A percentile compares a stretch with the other conserved stretches of the same genome.
These are phyloP conservation scores for Tolypocladium pustulatum DNA, from an alignment of 2,329 filamentous ascomycete genomes.

Conservation along the genomic window DNA sequence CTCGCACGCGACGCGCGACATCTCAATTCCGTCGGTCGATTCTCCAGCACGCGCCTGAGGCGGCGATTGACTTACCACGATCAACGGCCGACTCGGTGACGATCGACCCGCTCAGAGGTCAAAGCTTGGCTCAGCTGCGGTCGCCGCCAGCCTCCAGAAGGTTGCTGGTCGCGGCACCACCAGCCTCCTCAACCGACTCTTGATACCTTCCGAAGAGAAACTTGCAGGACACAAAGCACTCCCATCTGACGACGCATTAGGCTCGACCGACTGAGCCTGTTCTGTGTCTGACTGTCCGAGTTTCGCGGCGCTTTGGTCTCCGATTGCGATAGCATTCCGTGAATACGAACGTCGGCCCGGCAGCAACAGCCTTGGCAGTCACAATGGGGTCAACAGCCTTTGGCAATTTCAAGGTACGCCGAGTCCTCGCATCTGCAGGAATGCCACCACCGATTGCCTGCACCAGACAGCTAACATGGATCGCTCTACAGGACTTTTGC, in stretches of 20 bases:
- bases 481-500: constrained; percentile 58
- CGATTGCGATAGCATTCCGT: neutral
- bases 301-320: neutral
- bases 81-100: neutral
- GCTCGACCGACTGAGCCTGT: neutral
- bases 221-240: neutral
- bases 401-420: constrained; percentile 47
- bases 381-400: constrained; percentile 52
- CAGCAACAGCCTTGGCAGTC: constrained; percentile 12
- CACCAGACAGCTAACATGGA: constrained; percentile 12
- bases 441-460: neutral
- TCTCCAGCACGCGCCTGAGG: neutral
- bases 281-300: neutral
- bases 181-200: neutral
- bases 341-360: neutral
- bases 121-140: neutral
- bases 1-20: neutral
- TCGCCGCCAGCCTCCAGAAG: neutral
- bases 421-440: neutral
- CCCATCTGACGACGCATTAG: neutral
- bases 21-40: neutral
- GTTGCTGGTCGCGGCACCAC: neutral
- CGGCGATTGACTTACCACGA: neutral
- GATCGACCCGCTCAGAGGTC: neutral
- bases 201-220: neutral